These are phyloP conservation scores for Margaritispora aquatica DNA, from an alignment of 495 filamentous ascomycete genomes.

Conservation along the genomic window DNA sequence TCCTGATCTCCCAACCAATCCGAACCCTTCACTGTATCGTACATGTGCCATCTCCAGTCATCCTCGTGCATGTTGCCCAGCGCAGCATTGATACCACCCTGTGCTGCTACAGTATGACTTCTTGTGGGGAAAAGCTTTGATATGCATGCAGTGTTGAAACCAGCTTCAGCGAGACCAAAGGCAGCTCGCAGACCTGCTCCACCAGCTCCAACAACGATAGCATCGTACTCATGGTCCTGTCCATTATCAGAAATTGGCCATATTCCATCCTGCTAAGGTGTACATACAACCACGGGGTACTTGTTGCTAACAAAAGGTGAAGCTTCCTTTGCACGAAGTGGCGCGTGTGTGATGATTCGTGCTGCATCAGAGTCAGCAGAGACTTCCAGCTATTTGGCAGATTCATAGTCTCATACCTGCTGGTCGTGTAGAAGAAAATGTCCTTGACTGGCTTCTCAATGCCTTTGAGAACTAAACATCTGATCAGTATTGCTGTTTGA, in stretches of 20 bases:
- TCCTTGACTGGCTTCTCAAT: slow-evolving; percentile 49
- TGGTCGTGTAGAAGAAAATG: slow-evolving; percentile 81
- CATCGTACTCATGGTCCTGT: slow-evolving; percentile 75
- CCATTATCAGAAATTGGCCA: slow-evolving; percentile 6
- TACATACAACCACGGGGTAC: slow-evolving; percentile 86
- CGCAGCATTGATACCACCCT: slow-evolving; percentile 92
- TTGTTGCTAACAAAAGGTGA: slow-evolving; percentile 74
- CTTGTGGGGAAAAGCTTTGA: slow-evolving; percentile 96
- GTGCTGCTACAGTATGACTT: slow-evolving; percentile 92
- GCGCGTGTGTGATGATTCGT: slow-evolving; percentile 75
- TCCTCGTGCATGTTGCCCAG: slow-evolving; percentile 85
- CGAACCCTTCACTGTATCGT: slow-evolving; percentile 97
- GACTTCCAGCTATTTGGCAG: neutral
- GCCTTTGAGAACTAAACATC: slow-evolving; percentile 39
- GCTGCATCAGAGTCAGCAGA: slow-evolving; percentile 35
- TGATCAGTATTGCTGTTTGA: slow-evolving; percentile 7
- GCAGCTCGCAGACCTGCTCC: slow-evolving; percentile 91
- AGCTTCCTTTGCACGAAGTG: slow-evolving; percentile 87
- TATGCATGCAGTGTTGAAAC: slow-evolving; percentile 97
- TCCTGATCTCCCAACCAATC: slow-evolving; percentile 99
- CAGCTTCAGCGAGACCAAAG: slow-evolving; percentile 93
- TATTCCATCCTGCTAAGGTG: slow-evolving; percentile 1
- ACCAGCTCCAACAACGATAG: slow-evolving; percentile 90
- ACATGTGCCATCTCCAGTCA: slow-evolving; percentile 99
- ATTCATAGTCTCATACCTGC: slow-evolving; percentile 52